These are phyloP conservation scores for Coniochaeta ligniaria DNA, from an alignment of 2,329 filamentous ascomycete genomes.

Conservation along the genomic window DNA sequence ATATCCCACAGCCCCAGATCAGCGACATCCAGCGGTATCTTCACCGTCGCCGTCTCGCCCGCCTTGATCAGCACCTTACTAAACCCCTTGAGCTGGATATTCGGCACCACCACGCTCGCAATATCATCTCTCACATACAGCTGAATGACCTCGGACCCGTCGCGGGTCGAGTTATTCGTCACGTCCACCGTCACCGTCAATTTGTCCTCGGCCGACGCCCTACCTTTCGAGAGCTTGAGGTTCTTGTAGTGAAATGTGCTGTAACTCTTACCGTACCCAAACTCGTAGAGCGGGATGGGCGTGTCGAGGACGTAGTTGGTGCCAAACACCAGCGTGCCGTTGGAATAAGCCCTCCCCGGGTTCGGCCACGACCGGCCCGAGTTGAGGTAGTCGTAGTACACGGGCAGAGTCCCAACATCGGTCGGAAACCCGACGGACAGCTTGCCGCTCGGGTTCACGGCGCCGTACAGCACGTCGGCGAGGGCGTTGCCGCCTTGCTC, in stretches of 20 bases:
- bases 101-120: slow-evolving; percentile 33
- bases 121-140: slow-evolving; percentile 34
- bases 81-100: slow-evolving; percentile 61
- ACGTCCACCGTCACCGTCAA: slow-evolving; percentile 42
- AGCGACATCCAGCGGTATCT: slow-evolving; percentile 9
- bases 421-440: slow-evolving; percentile 54
- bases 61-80: slow-evolving; percentile 58
- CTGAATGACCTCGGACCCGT: slow-evolving; percentile 38
- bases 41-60: slow-evolving; percentile 44
- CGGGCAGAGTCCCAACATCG: slow-evolving; percentile 67
- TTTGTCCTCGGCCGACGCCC: slow-evolving; percentile 53
- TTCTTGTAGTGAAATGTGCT: slow-evolving; percentile 61
- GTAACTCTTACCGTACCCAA: slow-evolving; percentile 81
- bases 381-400: slow-evolving; percentile 69
- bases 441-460: slow-evolving; percentile 66
- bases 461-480: slow-evolving; percentile 71
- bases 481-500: slow-evolving; percentile 82
- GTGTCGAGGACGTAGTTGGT: slow-evolving; percentile 91
- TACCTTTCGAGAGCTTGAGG: slow-evolving; percentile 36
- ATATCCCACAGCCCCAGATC: not conserved
- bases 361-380: slow-evolving; percentile 65
- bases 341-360: slow-evolving; percentile 67
- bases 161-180: slow-evolving; percentile 41
- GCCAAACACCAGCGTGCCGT: slow-evolving; percentile 76
- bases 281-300: slow-evolving; percentile 69